Evolutionary conservation across 2,329 filamentous ascomycete genomes (phyloP).

Genomic region (Sporothrix protearum): DNA sequence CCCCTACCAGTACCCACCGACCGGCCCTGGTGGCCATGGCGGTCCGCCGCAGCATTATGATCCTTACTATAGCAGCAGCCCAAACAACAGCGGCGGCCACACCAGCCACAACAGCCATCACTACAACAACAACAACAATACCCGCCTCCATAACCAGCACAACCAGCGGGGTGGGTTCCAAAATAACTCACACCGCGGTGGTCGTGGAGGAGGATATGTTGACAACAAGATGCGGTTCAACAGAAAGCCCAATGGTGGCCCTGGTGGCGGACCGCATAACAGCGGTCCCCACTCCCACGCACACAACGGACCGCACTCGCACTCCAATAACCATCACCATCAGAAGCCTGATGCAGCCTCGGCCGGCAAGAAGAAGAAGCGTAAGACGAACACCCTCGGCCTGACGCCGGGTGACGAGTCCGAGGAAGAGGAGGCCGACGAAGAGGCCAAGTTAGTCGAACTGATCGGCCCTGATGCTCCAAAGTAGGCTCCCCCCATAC

Average conservation of each 20-base stretch:
- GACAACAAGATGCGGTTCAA: slow-evolving; percentile 39
- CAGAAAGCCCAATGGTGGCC: slow-evolving; percentile 28
- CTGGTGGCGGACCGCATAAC: not conserved
- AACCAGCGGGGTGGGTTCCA: slow-evolving; percentile 42
- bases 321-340: slow-evolving; percentile 39
- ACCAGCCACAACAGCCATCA: not conserved
- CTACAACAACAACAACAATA: slow-evolving; percentile 34
- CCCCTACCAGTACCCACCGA: slow-evolving; percentile 41
- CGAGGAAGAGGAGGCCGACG: slow-evolving; percentile 67
- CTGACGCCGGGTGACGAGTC: slow-evolving; percentile 64
- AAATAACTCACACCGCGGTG: slow-evolving; percentile 32
- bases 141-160: slow-evolving; percentile 37
- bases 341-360: slow-evolving; percentile 52
- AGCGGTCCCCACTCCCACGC: not conserved
- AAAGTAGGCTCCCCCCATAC: slow-evolving; percentile 44
- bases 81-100: slow-evolving; percentile 21
- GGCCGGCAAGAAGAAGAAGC: slow-evolving; percentile 64
- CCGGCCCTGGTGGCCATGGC: slow-evolving; percentile 32
- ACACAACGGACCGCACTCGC: slow-evolving; percentile 25
- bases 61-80: slow-evolving; percentile 34
- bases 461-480: slow-evolving; percentile 54
- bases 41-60: slow-evolving; percentile 33
- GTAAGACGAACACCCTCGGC: slow-evolving; percentile 67
- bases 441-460: slow-evolving; percentile 58
- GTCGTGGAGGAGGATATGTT: slow-evolving; percentile 40